Evolutionary conservation across 768 basidiomycete genomes (phyloP).

Genomic region (Russula dissimulans): DNA sequence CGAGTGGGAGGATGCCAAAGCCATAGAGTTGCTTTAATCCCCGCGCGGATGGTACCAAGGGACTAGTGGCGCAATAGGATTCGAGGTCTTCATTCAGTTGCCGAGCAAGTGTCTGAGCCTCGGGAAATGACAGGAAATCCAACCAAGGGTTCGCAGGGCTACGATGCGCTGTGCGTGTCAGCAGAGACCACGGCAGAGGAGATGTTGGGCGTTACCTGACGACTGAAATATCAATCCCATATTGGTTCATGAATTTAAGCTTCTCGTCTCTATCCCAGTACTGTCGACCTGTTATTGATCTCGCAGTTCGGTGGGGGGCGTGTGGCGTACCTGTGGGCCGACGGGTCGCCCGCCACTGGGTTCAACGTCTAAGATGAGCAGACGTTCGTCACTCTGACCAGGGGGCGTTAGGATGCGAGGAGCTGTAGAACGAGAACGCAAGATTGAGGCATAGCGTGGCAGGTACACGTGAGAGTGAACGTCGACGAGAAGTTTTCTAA

Average conservation of each 20-base stretch:
- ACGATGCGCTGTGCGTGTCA: background rate
- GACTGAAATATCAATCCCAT: conserved; percentile 70
- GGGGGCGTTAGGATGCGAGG: conserved; percentile 56
- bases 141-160: conserved; percentile 90
- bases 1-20: conserved; percentile 78
- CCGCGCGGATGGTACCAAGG: conserved; percentile 30
- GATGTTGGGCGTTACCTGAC: conserved; percentile 43
- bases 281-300: conserved; percentile 22
- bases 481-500: conserved; percentile 50
- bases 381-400: conserved; percentile 50
- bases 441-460: conserved; percentile 63
- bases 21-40: conserved; percentile 63
- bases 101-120: conserved; percentile 57
- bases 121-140: conserved; percentile 66
- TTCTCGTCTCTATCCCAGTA: conserved; percentile 78
- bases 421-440: conserved; percentile 52
- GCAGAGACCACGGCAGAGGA: background rate
- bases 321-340: conserved; percentile 51
- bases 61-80: conserved; percentile 63
- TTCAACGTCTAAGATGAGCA: conserved; percentile 73
- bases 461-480: conserved; percentile 84
- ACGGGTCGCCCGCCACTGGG: conserved; percentile 74
- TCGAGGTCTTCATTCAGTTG: conserved; percentile 74
- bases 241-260: conserved; percentile 75
- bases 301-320: background rate